phyloP scores from a whole-genome alignment of 2,329 filamentous ascomycete genomes.

The Endoconidiophora polonica region DNA sequence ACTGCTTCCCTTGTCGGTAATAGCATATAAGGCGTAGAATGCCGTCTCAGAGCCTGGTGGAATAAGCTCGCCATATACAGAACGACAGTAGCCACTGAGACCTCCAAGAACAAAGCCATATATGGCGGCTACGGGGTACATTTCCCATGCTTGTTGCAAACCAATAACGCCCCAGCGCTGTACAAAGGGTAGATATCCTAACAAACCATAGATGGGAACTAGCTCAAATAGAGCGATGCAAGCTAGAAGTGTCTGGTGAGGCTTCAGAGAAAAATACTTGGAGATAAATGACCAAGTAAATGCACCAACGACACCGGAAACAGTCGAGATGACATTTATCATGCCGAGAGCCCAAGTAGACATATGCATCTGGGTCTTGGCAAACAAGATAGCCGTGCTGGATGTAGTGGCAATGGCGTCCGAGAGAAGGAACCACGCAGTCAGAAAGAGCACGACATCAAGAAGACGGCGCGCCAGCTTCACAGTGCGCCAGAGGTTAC shows the following conservation, averaged over 20 bases:
- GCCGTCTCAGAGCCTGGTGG: conserved; percentile 88
- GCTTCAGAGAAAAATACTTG: conserved; percentile 47
- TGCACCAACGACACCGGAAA: conserved; percentile 69
- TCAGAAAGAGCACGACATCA: conserved; percentile 64
- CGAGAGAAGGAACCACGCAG: conserved; percentile 85
- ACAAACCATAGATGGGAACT: conserved; percentile 78
- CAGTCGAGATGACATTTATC: conserved; percentile 84
- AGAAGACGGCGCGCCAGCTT: conserved; percentile 54
- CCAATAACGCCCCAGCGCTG: conserved; percentile 59
- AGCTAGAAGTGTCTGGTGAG: conserved; percentile 79
- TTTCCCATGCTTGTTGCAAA: conserved; percentile 89
- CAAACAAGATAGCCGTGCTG: conserved; percentile 86
- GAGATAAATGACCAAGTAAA: conserved; percentile 79
- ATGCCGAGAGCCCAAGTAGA: conserved; percentile 70
- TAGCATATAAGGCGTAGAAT: conserved; percentile 92
- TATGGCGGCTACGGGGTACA: conserved; percentile 80
- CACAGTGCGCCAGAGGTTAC: conserved; percentile 64
- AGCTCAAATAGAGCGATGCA: conserved; percentile 83
- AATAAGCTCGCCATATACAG: conserved; percentile 82
- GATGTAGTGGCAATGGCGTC: conserved; percentile 91
- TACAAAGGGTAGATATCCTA: conserved; percentile 74
- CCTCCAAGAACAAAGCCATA: conserved; percentile 94
- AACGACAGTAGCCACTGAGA: conserved; percentile 77
- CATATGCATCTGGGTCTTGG: conserved; percentile 88
- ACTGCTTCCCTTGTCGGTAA: conserved; percentile 91